These are phyloP conservation scores for Trichosphaerium sp. DNA, from an alignment of 78 protist species.

Conservation along the genomic window DNA sequence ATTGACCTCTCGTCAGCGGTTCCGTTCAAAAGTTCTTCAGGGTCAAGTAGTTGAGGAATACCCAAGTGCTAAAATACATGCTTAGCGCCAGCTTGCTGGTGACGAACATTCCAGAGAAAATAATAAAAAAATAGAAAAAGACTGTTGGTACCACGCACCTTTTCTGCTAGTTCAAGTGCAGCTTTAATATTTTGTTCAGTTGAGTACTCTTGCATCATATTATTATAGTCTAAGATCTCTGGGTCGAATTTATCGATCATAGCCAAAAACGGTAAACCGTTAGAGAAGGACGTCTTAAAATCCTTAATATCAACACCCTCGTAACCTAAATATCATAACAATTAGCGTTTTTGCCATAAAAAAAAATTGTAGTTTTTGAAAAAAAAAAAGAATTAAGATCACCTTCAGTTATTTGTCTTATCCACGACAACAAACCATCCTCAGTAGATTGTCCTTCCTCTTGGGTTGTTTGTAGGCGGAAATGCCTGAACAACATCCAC, in stretches of 20 bases:
- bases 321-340: no score
- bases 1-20: constrained; percentile 42
- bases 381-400: no score
- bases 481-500: constrained; percentile 43
- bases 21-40: constrained; percentile 44
- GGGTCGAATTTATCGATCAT: constrained; percentile 46
- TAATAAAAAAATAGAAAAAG: no score
- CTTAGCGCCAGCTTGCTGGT: no score
- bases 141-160: no score
- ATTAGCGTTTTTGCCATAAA: no score
- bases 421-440: constrained; percentile 55
- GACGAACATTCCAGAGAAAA: no score
- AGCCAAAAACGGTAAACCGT: constrained; percentile 46
- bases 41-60: constrained; percentile 36
- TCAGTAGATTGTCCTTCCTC: constrained; percentile 25
- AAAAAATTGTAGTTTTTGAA: no score
- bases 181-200: no score
- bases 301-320: constrained; percentile 18
- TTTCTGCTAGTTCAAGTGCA: constrained; percentile 44
- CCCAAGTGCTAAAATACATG: constrained; percentile 24
- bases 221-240: neutral
- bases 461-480: constrained; percentile 46
- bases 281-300: constrained; percentile 23
- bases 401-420: constrained; percentile 39
- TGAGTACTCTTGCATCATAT: no score